phyloP scores from a whole-genome alignment of 768 basidiomycete genomes.

The Hebeloma cylindrosporum region DNA sequence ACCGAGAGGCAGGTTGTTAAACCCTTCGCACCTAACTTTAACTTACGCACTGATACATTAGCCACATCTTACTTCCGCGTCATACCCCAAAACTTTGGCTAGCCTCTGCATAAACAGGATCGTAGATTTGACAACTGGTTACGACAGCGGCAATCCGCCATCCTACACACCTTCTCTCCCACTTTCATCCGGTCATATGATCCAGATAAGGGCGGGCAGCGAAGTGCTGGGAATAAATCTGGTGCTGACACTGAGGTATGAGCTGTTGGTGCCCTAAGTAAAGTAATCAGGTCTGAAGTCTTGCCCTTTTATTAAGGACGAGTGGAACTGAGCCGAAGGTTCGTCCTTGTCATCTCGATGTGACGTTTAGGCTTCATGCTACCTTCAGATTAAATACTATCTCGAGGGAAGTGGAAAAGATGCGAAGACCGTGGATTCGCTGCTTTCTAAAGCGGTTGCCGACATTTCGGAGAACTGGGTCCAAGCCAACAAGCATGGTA shows the following conservation, averaged over 20 bases:
- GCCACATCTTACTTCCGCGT: slow-evolving; percentile 11
- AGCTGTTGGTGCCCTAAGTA: background rate
- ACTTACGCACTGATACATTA: background rate
- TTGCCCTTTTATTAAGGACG: slow-evolving; percentile 46
- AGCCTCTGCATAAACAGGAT: slow-evolving; percentile 60
- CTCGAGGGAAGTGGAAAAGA: slow-evolving; percentile 74
- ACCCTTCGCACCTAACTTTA: too few relatives aligned
- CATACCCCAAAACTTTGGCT: slow-evolving; percentile 64
- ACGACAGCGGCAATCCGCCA: slow-evolving; percentile 75
- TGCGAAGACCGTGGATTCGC: slow-evolving; percentile 39
- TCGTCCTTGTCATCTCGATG: background rate
- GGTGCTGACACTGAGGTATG: slow-evolving; percentile 69
- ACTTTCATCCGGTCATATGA: slow-evolving; percentile 82
- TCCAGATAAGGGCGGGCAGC: slow-evolving; percentile 66
- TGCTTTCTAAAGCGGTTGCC: slow-evolving; percentile 56
- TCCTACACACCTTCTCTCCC: slow-evolving; percentile 60
- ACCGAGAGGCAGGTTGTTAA: slow-evolving; percentile 46
- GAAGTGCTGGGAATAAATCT: slow-evolving; percentile 45
- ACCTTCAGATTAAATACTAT: slow-evolving; percentile 82
- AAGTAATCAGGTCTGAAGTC: background rate
- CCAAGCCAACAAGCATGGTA: slow-evolving; percentile 48
- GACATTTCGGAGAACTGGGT: slow-evolving; percentile 72
- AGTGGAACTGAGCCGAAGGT: slow-evolving; percentile 93
- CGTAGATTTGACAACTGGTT: slow-evolving; percentile 75
- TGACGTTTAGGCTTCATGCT: background rate